These are phyloP conservation scores for Solanum sejunctum DNA, from an alignment of 257 asterid genomes.

Conservation along the genomic window DNA sequence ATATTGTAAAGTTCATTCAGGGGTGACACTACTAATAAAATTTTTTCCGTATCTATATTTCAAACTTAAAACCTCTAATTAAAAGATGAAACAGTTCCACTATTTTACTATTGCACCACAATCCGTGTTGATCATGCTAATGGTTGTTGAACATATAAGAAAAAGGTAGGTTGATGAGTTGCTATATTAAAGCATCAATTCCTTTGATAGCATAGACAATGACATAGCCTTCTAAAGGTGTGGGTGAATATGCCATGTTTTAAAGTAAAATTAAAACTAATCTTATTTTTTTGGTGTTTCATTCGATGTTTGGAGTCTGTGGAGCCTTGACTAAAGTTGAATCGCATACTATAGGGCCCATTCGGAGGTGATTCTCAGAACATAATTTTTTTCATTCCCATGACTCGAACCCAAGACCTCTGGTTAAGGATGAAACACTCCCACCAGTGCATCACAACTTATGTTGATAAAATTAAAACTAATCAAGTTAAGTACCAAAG, in stretches of 20 bases:
- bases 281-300: background rate
- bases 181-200: background rate
- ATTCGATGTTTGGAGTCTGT: rapidly evolving
- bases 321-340: rapidly evolving
- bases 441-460: too few species aligned
- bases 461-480: background rate
- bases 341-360: too few species aligned
- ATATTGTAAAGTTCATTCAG: too few species aligned
- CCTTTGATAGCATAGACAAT: background rate
- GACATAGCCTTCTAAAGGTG: background rate
- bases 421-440: too few species aligned
- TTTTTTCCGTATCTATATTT: too few species aligned
- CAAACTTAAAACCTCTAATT: too few species aligned
- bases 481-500: background rate
- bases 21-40: too few species aligned
- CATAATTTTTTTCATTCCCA: too few species aligned
- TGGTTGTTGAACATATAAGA: background rate
- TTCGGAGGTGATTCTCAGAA: too few species aligned
- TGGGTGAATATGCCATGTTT: background rate
- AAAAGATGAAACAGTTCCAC: too few species aligned
- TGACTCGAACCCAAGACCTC: too few species aligned
- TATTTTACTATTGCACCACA: too few species aligned
- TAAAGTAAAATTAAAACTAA: background rate
- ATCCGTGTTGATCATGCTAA: background rate
- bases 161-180: background rate